Base-by-base conservation (phyloP, 148 eudicot genomes). In the Rhododendron williamsianum region DNA sequence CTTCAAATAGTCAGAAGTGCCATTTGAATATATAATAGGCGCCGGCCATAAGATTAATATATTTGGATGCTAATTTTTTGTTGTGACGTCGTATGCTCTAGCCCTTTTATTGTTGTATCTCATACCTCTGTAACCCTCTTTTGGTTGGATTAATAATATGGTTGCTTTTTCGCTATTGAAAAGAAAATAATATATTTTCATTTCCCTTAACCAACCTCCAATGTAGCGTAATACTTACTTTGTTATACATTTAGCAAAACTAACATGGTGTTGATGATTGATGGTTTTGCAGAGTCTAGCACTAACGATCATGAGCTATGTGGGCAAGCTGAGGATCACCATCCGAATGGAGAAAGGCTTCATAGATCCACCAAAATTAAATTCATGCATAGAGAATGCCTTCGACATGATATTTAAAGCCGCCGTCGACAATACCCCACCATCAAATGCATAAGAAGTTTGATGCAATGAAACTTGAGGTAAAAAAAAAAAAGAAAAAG, bases 321-420 rank as follows among this genome's bases (percentile, higher is more conserved):
- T 82, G 87, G 84, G 91, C 49, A 88, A 88, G 56, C 23, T 93
- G 82, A 87, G 92, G 83, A 87, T 93, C 65, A 88, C 92, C 1
- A 67, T 93, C 9, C 89, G 90, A 27, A 83, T 78, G 84, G 95
- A 93, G 83, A 93, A 90, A 81, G 93, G 86, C 9, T 89, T 86
- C 84, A 88, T 93, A 12, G 93, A 93, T 84, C 72, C 84, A 23
- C 80, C 83, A 7, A 91, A 90, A 89, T 89, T 91, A 85, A 90
- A 84, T 76, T 88, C 89, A 78, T 92, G 95, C 86, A 84, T 93
- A 27, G 88, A 91, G 82, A 65, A 91, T 51, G 95, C 97, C 35
- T 92, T 89, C 67, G 88, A 90, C 45, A 77, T 83, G 43, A 93
- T 91, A 25, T 88, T 80, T 88, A 81, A 90, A 80, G 95, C 89